phyloP scores from a whole-genome alignment of 139 green algal genomes.

The Volvox africanus region DNA sequence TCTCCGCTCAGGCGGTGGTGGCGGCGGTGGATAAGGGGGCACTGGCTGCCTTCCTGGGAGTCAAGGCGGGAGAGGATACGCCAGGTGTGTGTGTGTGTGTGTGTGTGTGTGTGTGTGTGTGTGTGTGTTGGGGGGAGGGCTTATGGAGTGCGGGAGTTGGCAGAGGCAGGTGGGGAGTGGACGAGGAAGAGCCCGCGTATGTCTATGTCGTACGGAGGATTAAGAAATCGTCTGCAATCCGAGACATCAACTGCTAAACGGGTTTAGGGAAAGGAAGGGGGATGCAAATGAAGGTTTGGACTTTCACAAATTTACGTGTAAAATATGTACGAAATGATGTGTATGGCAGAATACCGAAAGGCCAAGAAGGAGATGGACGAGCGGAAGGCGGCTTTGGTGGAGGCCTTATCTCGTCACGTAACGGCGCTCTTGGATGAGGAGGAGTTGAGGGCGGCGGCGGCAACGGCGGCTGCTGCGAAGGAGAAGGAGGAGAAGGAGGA shows the following conservation, averaged over 20 bases:
- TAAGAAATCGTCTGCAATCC: neutral
- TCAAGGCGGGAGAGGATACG: constrained; percentile 73
- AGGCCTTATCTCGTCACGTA: constrained; percentile 73
- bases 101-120: too few species aligned
- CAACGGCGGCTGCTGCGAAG: constrained; percentile 52
- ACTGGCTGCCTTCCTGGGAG: constrained; percentile 68
- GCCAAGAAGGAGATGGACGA: constrained; percentile 70
- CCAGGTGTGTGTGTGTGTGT: constrained; percentile 60
- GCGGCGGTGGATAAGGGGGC: constrained; percentile 70
- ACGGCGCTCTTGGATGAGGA: constrained; percentile 67
- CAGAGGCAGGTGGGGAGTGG: neutral
- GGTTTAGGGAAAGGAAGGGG: too few species aligned
- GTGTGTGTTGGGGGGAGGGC: too few species aligned
- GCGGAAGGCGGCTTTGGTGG: constrained; percentile 73
- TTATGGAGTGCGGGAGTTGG: neutral
- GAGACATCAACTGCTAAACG: too few species aligned
- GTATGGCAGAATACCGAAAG: constrained; percentile 47
- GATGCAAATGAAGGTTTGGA: too few species aligned
- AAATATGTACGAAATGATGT: neutral
- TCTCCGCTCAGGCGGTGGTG: constrained; percentile 66
- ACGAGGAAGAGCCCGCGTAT: neutral
- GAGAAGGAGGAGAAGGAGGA: neutral
- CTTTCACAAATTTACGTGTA: too few species aligned
- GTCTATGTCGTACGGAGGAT: neutral
- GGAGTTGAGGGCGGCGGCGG: constrained; percentile 25